Evolutionary conservation across 23 red algal genomes (phyloP).

Genomic region (Gracilaria gracilis): DNA sequence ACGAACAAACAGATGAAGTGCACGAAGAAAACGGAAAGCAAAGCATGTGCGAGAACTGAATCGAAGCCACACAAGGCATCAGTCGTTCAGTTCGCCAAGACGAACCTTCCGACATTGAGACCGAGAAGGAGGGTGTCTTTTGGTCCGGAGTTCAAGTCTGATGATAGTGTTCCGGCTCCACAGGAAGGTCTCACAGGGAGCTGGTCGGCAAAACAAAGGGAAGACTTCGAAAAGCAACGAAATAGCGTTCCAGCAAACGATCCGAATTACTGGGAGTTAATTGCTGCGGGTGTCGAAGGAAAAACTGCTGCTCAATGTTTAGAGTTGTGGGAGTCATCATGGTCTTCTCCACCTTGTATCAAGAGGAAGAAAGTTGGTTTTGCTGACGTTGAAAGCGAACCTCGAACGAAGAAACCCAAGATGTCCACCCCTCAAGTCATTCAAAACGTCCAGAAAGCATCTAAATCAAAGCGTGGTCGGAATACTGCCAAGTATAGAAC

Average conservation of each 20-base stretch:
- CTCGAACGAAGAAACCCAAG: slow-evolving; percentile 14
- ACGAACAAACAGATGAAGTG: not conserved
- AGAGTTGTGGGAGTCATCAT: slow-evolving; percentile 49
- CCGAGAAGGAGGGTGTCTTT: slow-evolving; percentile 24
- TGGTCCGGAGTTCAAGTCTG: not conserved
- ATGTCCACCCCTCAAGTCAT: slow-evolving; percentile 41
- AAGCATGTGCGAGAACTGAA: not conserved
- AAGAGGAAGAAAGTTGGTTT: slow-evolving; percentile 32
- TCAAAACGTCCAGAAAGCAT: slow-evolving; percentile 42
- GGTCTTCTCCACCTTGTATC: slow-evolving; percentile 17
- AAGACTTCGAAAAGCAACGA: slow-evolving; percentile 48
- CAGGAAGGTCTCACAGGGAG: not conserved
- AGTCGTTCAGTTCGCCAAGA: not conserved
- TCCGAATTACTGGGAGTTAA: slow-evolving; percentile 40
- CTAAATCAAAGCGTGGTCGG: slow-evolving; percentile 30
- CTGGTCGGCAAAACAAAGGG: slow-evolving; percentile 42
- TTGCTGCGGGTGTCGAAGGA: slow-evolving; percentile 47
- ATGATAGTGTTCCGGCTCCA: not conserved
- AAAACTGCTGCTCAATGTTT: slow-evolving; percentile 55
- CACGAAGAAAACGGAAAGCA: not conserved
- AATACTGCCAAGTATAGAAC: slow-evolving; percentile 64
- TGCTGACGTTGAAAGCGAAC: not conserved
- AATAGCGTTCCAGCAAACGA: slow-evolving; percentile 45
- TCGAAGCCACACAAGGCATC: not conserved
- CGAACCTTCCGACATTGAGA: not conserved